phyloP scores from a whole-genome alignment of 2,329 filamentous ascomycete genomes.

The Talaromyces sp. region DNA sequence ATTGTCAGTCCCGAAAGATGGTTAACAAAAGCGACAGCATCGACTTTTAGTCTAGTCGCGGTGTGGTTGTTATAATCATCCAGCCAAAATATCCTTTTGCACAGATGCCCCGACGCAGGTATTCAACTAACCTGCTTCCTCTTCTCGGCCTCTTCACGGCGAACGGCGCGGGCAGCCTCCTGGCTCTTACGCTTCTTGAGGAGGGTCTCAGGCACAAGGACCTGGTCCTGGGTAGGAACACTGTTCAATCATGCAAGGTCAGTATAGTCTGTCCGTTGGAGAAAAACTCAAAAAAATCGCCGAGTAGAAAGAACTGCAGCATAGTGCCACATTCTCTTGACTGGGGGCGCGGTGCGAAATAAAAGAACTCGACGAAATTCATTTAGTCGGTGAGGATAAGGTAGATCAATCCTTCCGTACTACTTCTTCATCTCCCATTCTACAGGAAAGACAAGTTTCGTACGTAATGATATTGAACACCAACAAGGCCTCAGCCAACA shows the following conservation, averaged over 20 bases:
- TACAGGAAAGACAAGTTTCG: constrained; percentile 25
- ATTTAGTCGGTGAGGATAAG: constrained; percentile 71
- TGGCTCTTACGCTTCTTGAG: constrained; percentile 99
- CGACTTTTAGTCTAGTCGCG: constrained; percentile 90
- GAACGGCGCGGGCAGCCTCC: constrained; percentile 96
- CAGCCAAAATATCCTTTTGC: constrained; percentile 32
- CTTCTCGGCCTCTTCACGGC: constrained; percentile 71
- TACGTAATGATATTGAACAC: constrained; percentile 24
- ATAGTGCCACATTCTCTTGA: constrained; percentile 85
- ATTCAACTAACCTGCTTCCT: constrained; percentile 74
- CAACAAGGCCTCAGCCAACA: constrained; percentile 65
- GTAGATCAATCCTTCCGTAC: constrained; percentile 19
- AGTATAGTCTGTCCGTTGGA: constrained; percentile 74
- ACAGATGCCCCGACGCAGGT: constrained; percentile 23
- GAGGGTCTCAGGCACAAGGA: constrained; percentile 97
- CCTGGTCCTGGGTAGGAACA: constrained; percentile 89
- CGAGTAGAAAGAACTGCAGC: constrained; percentile 86
- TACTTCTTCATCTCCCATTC: constrained; percentile 25
- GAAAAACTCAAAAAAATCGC: constrained; percentile 62
- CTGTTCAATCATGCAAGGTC: constrained; percentile 57
- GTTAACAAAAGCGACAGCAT: constrained; percentile 77
- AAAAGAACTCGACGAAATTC: constrained; percentile 64
- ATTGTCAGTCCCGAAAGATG: constrained; percentile 68
- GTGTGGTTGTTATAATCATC: constrained; percentile 84
- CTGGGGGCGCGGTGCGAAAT: constrained; percentile 52